These are phyloP conservation scores for Podaxis sp. DNA, from an alignment of 768 basidiomycete species.

Conservation along the genomic window DNA sequence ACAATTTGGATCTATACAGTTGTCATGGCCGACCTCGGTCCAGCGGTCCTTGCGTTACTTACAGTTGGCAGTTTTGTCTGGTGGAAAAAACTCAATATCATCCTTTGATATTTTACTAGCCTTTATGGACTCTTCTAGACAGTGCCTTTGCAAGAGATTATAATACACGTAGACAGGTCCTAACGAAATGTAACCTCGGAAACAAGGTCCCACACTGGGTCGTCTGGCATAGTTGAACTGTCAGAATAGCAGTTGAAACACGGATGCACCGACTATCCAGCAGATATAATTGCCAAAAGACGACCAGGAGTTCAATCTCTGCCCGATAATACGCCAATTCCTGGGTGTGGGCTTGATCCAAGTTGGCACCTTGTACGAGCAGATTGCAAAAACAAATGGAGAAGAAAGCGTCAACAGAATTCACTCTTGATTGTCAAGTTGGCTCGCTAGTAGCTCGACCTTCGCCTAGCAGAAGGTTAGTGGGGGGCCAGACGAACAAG, in stretches of 20 bases:
- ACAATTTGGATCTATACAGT: slow-evolving; percentile 78
- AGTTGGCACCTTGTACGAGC: slow-evolving; percentile 79
- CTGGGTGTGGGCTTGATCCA: slow-evolving; percentile 56
- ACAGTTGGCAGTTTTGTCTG: slow-evolving; percentile 53
- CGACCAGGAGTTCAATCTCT: slow-evolving; percentile 35
- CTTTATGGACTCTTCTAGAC: background rate
- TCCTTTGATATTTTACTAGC: slow-evolving; percentile 19
- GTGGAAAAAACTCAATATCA: slow-evolving; percentile 56
- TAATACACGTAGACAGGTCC: background rate
- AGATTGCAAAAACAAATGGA: slow-evolving; percentile 18
- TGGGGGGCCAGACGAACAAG: background rate
- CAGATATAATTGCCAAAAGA: background rate
- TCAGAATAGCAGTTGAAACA: background rate
- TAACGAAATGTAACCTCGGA: background rate
- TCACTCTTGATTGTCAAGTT: slow-evolving; percentile 13
- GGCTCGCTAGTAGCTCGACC: slow-evolving; percentile 19
- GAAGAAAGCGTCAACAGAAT: slow-evolving; percentile 7
- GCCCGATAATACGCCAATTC: slow-evolving; percentile 75
- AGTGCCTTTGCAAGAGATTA: background rate
- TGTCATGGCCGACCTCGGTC: slow-evolving; percentile 62
- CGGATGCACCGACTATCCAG: background rate
- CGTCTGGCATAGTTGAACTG: background rate
- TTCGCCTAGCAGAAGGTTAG: slow-evolving; percentile 17
- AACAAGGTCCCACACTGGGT: background rate
- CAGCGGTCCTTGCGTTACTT: slow-evolving; percentile 52